A percentile compares a stretch with the other conserved stretches of the same genome.
These are phyloP conservation scores for Canariomyces notabilis DNA, from an alignment of 2,329 filamentous ascomycete species.

Conservation along the genomic window DNA sequence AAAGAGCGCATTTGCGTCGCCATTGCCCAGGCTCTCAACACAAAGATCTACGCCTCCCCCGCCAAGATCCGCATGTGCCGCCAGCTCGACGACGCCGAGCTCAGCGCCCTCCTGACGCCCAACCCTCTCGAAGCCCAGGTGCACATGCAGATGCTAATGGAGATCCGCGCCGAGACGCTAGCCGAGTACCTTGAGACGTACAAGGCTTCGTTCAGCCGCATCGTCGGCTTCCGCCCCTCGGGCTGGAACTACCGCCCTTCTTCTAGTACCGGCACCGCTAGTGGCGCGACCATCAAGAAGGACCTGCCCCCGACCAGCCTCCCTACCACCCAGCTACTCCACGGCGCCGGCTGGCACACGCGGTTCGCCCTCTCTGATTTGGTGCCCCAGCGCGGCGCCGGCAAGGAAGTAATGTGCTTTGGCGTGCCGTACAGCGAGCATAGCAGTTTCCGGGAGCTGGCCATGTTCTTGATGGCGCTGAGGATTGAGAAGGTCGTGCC, in stretches of 20 bases:
- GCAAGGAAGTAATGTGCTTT: slow-evolving; percentile 77
- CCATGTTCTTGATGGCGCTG: slow-evolving; percentile 85
- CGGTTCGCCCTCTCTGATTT: slow-evolving; percentile 68
- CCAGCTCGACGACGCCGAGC: slow-evolving; percentile 79
- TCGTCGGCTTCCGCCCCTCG: slow-evolving; percentile 86
- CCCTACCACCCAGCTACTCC: slow-evolving; percentile 47
- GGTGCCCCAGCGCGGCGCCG: slow-evolving; percentile 76
- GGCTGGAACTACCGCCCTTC: slow-evolving; percentile 90
- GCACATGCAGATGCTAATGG: slow-evolving; percentile 95
- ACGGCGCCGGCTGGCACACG: slow-evolving; percentile 66
- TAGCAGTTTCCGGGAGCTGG: slow-evolving; percentile 88
- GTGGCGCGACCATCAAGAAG: slow-evolving; percentile 47
- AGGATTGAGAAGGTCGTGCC: slow-evolving; percentile 86
- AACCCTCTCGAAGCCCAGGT: slow-evolving; percentile 84
- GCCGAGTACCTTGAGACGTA: slow-evolving; percentile 80
- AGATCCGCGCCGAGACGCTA: slow-evolving; percentile 86
- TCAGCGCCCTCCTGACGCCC: slow-evolving; percentile 69
- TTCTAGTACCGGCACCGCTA: slow-evolving; percentile 35
- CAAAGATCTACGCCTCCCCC: slow-evolving; percentile 83
- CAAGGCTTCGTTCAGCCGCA: slow-evolving; percentile 69
- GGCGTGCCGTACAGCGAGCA: slow-evolving; percentile 96
- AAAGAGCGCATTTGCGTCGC: slow-evolving; percentile 95
- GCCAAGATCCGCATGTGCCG: slow-evolving; percentile 79
- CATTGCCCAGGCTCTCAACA: slow-evolving; percentile 77
- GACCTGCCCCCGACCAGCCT: slow-evolving; percentile 46